These are phyloP conservation scores for Phialophora tarda DNA, from an alignment of 2,329 filamentous ascomycete genomes.

Conservation along the genomic window DNA sequence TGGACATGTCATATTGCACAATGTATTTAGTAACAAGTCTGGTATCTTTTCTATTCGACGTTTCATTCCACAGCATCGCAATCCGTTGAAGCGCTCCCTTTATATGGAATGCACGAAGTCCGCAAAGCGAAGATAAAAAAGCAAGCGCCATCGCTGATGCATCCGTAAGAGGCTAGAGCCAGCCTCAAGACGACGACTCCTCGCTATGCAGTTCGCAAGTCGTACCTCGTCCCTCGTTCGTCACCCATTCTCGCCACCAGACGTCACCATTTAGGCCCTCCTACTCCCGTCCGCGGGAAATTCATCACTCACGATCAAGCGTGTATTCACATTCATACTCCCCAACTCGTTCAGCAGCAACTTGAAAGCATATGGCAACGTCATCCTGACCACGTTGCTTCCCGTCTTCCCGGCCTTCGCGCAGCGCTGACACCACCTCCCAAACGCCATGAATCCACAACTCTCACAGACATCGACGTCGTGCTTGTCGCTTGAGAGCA, in stretches of 20 bases:
- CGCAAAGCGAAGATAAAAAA: not conserved
- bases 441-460: slow-evolving; percentile 94
- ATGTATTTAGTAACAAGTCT: not conserved
- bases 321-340: slow-evolving; percentile 98
- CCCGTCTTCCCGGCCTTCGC: slow-evolving; percentile 64
- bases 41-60: not conserved
- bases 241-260: not conserved
- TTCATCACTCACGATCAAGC: slow-evolving; percentile 88
- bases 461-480: slow-evolving; percentile 91
- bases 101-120: too few relatives aligned
- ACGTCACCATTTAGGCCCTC: slow-evolving; percentile 22
- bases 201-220: not conserved
- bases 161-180: too few relatives aligned
- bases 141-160: slow-evolving; percentile 14
- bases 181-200: not conserved
- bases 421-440: slow-evolving; percentile 93
- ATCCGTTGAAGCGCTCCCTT: not conserved
- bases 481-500: slow-evolving; percentile 91
- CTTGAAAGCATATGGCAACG: slow-evolving; percentile 97
- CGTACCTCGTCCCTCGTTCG: not conserved
- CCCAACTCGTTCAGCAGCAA: slow-evolving; percentile 92
- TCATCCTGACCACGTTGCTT: slow-evolving; percentile 85
- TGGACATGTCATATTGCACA: not conserved
- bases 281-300: slow-evolving; percentile 65
- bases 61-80: not conserved